Evolutionary conservation across 2,329 filamentous ascomycete genomes (phyloP).

Genomic region (Dichotomopilus funicola): DNA sequence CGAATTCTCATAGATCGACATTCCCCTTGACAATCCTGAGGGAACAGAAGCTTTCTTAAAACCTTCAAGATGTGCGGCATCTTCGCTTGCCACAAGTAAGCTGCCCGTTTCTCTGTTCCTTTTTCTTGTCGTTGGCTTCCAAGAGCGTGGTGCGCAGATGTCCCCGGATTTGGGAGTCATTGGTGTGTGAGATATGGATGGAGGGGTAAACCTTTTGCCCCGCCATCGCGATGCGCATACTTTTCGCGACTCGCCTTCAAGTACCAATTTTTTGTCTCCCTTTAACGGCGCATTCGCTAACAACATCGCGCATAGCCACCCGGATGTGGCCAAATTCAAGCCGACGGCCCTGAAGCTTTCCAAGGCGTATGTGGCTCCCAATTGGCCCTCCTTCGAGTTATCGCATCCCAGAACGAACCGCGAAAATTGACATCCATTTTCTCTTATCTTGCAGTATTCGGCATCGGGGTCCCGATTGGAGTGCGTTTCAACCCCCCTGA

Average conservation of each 20-base stretch:
- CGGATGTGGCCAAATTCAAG: constrained; percentile 95
- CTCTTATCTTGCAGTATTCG: constrained; percentile 59
- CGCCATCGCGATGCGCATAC: constrained; percentile 25
- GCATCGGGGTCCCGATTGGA: constrained; percentile 97
- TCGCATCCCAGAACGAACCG: background rate
- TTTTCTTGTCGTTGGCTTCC: constrained; percentile 17
- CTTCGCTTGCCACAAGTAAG: constrained; percentile 88
- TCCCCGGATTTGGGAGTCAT: background rate
- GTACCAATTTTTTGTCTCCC: background rate
- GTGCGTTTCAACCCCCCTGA: constrained; percentile 49
- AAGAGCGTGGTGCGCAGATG: constrained; percentile 4
- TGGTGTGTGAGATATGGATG: constrained; percentile 18
- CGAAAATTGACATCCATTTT: constrained; percentile 34
- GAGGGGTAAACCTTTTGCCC: constrained; percentile 31
- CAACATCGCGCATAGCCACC: constrained; percentile 52
- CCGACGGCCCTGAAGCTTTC: constrained; percentile 86
- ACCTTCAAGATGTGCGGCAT: constrained; percentile 76
- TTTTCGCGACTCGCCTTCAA: background rate
- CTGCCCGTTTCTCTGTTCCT: constrained; percentile 10
- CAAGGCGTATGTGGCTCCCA: constrained; percentile 66
- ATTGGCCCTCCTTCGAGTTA: constrained; percentile 22
- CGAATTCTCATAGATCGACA: constrained; percentile 11
- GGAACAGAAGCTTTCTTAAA: background rate
- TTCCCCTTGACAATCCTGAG: constrained; percentile 7
- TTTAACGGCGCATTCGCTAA: constrained; percentile 4